Percentiles rank a stretch among this genome's conserved stretches.
Evolutionary conservation across 192 early-diverging fungal genomes (phyloP).

Genomic region (Coemansia sp.): DNA sequence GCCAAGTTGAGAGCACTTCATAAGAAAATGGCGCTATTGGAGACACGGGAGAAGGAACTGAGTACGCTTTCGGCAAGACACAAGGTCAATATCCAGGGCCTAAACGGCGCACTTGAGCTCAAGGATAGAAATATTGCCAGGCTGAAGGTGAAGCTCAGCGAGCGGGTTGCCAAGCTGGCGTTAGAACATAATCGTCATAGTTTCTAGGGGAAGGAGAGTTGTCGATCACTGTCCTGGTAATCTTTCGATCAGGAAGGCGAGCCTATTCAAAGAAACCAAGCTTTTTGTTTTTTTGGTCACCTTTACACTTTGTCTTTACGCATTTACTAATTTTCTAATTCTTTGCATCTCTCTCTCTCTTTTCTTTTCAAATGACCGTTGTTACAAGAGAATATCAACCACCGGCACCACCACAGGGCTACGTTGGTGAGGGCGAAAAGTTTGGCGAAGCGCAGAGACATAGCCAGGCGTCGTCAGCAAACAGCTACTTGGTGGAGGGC

Average conservation of each 20-base stretch:
- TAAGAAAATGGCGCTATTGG: neutral
- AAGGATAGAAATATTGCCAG: neutral
- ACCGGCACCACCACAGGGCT: conserved; percentile 2
- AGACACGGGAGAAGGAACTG: neutral
- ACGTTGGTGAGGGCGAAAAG: neutral
- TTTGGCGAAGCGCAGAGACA: neutral
- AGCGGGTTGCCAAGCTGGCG: neutral
- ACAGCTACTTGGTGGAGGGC: conserved; percentile 26
- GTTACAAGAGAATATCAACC: conserved; percentile 7
- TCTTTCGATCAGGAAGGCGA: too few relatives aligned
- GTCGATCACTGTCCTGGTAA: too few relatives aligned
- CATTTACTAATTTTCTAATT: too few relatives aligned
- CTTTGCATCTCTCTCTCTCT: neutral
- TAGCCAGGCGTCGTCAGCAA: conserved; percentile 19
- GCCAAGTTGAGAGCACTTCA: neutral
- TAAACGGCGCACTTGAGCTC: neutral
- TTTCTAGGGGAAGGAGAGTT: too few relatives aligned
- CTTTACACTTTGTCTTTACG: too few relatives aligned
- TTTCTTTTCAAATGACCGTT: conserved; percentile 1
- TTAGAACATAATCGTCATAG: too few relatives aligned
- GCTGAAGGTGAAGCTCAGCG: neutral
- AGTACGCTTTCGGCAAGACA: neutral
- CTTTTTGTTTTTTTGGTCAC: too few relatives aligned
- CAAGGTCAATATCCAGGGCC: neutral
- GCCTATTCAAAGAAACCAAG: too few relatives aligned